These are phyloP conservation scores for Colletotrichum sidae DNA, from an alignment of 2,329 filamentous ascomycete species.

Conservation along the genomic window DNA sequence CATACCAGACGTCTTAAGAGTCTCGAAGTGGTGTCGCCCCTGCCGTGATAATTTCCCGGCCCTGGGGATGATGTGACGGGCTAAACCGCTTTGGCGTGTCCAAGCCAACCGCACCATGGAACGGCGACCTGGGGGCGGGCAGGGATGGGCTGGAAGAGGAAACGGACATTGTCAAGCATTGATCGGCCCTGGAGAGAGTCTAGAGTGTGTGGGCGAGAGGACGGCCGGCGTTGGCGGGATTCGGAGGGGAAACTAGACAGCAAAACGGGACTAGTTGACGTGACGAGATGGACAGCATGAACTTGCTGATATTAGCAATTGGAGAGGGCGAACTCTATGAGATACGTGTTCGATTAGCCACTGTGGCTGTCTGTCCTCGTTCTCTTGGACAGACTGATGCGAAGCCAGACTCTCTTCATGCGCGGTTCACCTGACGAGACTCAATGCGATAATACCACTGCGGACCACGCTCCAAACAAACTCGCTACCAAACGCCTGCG, in stretches of 20 bases:
- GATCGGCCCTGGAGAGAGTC: too few species aligned
- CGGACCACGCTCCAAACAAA: slow-evolving; percentile 6
- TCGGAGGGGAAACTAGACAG: too few species aligned
- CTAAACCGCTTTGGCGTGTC: slow-evolving; percentile 37
- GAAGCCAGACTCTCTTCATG: background rate
- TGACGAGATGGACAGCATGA: background rate
- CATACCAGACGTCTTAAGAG: slow-evolving; percentile 26
- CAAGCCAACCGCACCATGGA: slow-evolving; percentile 34
- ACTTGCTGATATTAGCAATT: too few species aligned
- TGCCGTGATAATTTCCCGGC: slow-evolving; percentile 37
- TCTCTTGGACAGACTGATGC: too few species aligned
- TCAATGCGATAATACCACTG: background rate
- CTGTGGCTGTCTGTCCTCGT: too few species aligned
- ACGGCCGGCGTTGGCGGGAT: too few species aligned
- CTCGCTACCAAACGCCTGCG: slow-evolving; percentile 4
- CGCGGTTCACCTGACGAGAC: slow-evolving; percentile 7
- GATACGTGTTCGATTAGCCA: background rate
- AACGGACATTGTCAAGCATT: background rate
- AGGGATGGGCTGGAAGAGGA: slow-evolving; percentile 1
- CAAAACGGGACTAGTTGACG: too few species aligned
- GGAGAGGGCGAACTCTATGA: too few species aligned
- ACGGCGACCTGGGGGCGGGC: slow-evolving; percentile 12
- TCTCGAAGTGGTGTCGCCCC: slow-evolving; percentile 30
- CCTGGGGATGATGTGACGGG: slow-evolving; percentile 33
- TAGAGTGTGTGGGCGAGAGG: too few species aligned